Base-by-base conservation (phyloP, 2,329 filamentous ascomycete genomes). In the Penicillium aurantiogriseum region DNA sequence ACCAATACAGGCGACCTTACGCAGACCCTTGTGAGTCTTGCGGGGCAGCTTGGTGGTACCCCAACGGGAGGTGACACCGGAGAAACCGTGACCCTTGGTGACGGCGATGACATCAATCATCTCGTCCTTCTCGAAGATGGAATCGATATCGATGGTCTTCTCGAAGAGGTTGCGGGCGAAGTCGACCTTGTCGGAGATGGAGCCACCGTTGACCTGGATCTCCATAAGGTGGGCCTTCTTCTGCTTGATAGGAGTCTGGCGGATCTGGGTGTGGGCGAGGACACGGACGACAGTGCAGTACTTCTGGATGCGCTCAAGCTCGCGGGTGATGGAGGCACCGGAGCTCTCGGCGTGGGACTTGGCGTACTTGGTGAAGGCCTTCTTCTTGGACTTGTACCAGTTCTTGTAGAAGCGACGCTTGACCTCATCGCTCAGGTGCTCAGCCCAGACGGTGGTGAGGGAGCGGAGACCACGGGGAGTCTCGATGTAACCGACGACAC, bases 321-420 rank as follows among this genome's bases (percentile, higher is more conserved):
- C 94, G 78, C 91, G 90, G 81, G 90, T 92, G 85, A 97, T 89
- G 76, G 91, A 92, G 72, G 90, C 83, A 75, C 91, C 92, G 82
- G 81, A 90, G 84, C 83, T 88, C 85, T 97, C 93, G 67, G 93
- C 92, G 89, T 97, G 91, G 88, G 96, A 93, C 91, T 97, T 99
- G 85, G 94, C 91, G 84, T 99, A 99, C 87, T 96, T 97, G 87
- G 94, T 99, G 86, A 99, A 99, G 65, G 94, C 94, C 93, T 99
- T 99, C 91, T 97, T 97, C 92, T 99, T 99, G 87, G 88, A 92
- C 90, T 96, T 96, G 90, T 99, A 99, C 94, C 94, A 99, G 90
- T 99, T 99, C 92, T 97, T 97, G 91, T 99, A 99, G 91, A 99
- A 99, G 79, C 94, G 91, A 77, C 94, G 91, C 89, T 96, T 96